Percentiles rank a stretch among this genome's conserved stretches.
Evolutionary conservation across 2,329 filamentous ascomycete species (phyloP).

Genomic region (Aspergillus quadrilineatus): DNA sequence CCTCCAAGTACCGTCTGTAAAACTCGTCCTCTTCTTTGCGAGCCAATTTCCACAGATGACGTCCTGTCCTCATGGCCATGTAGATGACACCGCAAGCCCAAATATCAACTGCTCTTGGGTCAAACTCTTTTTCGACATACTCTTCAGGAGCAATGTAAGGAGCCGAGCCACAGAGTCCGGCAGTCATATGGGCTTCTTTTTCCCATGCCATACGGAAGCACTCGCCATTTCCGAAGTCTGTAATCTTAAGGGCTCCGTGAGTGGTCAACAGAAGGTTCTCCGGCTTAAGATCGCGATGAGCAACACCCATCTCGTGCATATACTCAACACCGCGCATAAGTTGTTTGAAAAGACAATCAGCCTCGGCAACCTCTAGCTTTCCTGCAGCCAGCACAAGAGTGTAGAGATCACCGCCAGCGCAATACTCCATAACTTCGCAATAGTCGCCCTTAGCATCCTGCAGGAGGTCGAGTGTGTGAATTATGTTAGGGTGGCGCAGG

Average conservation of each 20-base stretch:
- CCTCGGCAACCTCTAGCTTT: slow-evolving; percentile 84
- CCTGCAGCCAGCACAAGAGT: slow-evolving; percentile 86
- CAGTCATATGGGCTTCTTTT: slow-evolving; percentile 96
- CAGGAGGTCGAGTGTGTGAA: slow-evolving; percentile 91
- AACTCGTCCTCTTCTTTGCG: slow-evolving; percentile 98
- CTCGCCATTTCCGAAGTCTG: slow-evolving; percentile 97
- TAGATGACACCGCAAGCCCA: slow-evolving; percentile 99
- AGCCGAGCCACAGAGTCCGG: slow-evolving; percentile 90
- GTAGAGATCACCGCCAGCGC: slow-evolving; percentile 92
- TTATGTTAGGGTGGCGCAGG: slow-evolving; percentile 93
- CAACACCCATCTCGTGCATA: slow-evolving; percentile 98
- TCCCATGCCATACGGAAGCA: slow-evolving; percentile 99
- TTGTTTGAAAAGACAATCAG: slow-evolving; percentile 98
- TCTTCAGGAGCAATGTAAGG: slow-evolving; percentile 98
- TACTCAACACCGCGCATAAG: slow-evolving; percentile 99
- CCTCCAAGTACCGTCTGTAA: slow-evolving; percentile 89
- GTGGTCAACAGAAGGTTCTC: slow-evolving; percentile 94
- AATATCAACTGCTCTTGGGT: slow-evolving; percentile 94
- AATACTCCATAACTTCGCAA: slow-evolving; percentile 99
- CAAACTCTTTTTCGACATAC: slow-evolving; percentile 92
- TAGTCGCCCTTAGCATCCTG: slow-evolving; percentile 97
- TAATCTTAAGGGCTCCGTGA: slow-evolving; percentile 91
- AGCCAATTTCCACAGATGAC: slow-evolving; percentile 95
- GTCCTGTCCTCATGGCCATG: slow-evolving; percentile 97
- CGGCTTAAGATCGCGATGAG: slow-evolving; percentile 93